A percentile compares a stretch with the other conserved stretches of the same genome.
Conservation (phyloP, 371 early-diverging fungal genomes). For the Rhizopus arrhizus region DNA sequence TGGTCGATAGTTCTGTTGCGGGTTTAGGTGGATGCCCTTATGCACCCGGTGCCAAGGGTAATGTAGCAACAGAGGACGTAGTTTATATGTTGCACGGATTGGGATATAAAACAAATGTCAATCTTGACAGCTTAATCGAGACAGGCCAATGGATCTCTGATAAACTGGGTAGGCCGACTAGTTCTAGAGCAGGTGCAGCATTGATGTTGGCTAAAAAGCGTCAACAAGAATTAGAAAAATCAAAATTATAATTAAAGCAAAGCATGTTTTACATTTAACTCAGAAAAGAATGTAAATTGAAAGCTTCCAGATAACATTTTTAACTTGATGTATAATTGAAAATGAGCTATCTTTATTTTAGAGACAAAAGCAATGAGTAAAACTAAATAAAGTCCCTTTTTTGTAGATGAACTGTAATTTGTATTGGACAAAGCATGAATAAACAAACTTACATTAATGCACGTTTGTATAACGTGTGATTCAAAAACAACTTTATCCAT, state of each 20-base stretch:
- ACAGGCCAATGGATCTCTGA: conserved; percentile 87
- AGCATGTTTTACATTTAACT: background rate
- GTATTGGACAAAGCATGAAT: too few species aligned
- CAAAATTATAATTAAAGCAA: conserved; percentile 2
- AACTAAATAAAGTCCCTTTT: too few species aligned
- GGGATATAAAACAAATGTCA: conserved; percentile 81
- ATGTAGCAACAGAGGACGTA: conserved; percentile 97
- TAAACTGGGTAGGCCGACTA: conserved; percentile 65
- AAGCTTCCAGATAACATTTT: too few species aligned
- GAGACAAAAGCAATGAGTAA: too few species aligned
- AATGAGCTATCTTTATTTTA: too few species aligned
- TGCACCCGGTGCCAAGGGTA: conserved; percentile 95
- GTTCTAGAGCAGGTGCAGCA: conserved; percentile 53
- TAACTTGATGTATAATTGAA: too few species aligned
- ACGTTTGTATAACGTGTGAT: too few species aligned
- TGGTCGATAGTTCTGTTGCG: conserved; percentile 91
- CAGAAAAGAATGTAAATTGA: too few species aligned
- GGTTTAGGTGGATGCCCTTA: conserved; percentile 98
- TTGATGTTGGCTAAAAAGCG: conserved; percentile 35
- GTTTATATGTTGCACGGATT: conserved; percentile 90
- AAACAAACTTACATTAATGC: too few species aligned
- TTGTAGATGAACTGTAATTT: too few species aligned
- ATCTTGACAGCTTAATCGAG: conserved; percentile 70
- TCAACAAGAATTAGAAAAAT: conserved; percentile 16
- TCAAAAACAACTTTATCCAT: too few species aligned